Percentiles rank a stretch among this genome's conserved stretches.
Conservation (phyloP, 768 basidiomycete genomes). For the Dioszegia aurantiaca region DNA sequence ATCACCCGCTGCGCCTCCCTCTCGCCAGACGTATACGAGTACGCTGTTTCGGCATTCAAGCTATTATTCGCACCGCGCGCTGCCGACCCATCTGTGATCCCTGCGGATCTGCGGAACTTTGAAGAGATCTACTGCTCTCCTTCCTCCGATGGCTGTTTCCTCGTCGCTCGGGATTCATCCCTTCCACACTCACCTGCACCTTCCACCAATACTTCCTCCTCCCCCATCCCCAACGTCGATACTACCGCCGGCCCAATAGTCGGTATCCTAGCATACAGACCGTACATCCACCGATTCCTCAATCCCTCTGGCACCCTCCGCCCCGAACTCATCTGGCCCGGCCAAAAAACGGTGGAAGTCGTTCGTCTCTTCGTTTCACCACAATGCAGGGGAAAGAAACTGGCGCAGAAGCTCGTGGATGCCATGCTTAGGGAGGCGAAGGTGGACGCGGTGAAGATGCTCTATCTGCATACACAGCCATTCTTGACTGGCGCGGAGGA, state of each 20-base stretch:
- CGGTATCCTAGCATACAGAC: conserved; percentile 5
- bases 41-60: background rate
- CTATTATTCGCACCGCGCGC: conserved; percentile 1
- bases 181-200: too few species aligned
- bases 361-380: conserved; percentile 1
- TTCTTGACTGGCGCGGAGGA: conserved; percentile 5
- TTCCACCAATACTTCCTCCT: background rate
- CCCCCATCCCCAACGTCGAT: background rate
- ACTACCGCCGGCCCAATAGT: background rate
- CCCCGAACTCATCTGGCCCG: background rate
- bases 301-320: background rate
- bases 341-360: background rate
- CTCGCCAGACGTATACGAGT: background rate
- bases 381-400: background rate
- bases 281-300: background rate
- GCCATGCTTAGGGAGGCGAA: too few species aligned
- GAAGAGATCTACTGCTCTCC: conserved; percentile 4
- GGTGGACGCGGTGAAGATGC: background rate
- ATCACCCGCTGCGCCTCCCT: background rate
- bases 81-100: background rate
- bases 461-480: conserved; percentile 8
- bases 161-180: background rate
- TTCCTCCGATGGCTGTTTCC: background rate
- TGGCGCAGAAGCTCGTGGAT: background rate
- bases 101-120: background rate